Evolutionary conservation across 2,329 filamentous ascomycete species (phyloP).

Genomic region (Ophiostoma piceae): DNA sequence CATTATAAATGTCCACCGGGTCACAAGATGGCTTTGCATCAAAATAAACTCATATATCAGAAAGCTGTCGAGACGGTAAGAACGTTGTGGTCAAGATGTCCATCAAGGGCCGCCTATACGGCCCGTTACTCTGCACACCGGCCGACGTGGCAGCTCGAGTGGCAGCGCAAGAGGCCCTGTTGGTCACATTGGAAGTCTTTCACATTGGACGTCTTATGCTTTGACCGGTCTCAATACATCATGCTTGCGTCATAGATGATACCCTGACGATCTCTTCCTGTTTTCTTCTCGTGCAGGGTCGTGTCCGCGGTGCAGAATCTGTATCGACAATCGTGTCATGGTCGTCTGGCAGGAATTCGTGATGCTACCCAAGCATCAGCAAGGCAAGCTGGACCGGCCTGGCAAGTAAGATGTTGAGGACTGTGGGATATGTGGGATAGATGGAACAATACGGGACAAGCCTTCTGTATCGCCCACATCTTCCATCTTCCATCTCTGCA

Average conservation of each 20-base stretch:
- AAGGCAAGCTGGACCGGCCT: neutral
- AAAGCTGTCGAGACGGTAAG: neutral
- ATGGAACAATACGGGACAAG: neutral
- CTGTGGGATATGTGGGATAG: neutral
- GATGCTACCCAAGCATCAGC: neutral
- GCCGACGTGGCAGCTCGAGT: neutral
- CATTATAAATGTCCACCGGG: neutral
- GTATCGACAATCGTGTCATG: slow-evolving; percentile 1
- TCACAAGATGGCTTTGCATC: neutral
- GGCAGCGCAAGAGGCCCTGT: neutral
- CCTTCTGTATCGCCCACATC: neutral
- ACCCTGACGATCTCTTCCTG: neutral
- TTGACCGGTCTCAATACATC: neutral
- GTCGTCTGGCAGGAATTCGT: neutral
- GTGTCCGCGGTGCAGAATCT: neutral
- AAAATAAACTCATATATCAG: neutral
- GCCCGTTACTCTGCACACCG: neutral
- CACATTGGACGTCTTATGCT: neutral
- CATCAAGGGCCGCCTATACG: neutral
- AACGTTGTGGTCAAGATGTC: neutral
- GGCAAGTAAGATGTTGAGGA: neutral
- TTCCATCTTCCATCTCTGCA: neutral
- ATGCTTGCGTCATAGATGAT: neutral
- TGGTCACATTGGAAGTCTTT: neutral
- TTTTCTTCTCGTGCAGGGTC: neutral